Conservation (phyloP, 441 rosid genomes). For the Arabidopsis hybrid region DNA sequence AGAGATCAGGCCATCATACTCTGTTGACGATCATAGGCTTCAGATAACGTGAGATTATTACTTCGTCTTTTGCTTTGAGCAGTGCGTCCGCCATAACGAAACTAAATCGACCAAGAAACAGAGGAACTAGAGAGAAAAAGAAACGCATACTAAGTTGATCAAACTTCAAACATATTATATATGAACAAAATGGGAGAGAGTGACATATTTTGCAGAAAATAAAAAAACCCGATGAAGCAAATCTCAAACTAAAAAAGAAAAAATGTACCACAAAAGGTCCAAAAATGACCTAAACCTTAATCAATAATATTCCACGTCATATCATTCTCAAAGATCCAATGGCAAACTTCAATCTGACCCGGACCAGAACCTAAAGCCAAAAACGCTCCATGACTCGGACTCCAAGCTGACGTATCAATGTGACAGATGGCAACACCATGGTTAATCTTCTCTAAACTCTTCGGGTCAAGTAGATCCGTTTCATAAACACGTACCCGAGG, state of each 20-base stretch:
- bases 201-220: background rate
- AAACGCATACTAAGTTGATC: background rate
- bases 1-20: no score
- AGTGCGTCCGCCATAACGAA: background rate
- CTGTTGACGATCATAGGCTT: no score
- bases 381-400: constrained; percentile 85
- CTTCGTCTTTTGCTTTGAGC: background rate
- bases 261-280: background rate
- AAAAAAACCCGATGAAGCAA: background rate
- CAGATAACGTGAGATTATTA: no score
- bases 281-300: constrained; percentile 26
- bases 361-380: constrained; percentile 75
- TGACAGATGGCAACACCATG: constrained; percentile 92
- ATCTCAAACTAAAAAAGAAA: background rate
- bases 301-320: constrained; percentile 69
- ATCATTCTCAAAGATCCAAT: constrained; percentile 95
- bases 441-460: constrained; percentile 59
- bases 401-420: constrained; percentile 87
- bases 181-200: background rate
- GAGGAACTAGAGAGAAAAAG: background rate
- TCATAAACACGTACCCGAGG: constrained; percentile 90
- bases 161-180: background rate
- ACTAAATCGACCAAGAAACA: background rate
- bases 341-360: constrained; percentile 87
- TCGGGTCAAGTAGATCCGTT: constrained; percentile 72